phyloP scores from a whole-genome alignment of 1,284 basidiomycete species.

The Meripilus lineatus region DNA sequence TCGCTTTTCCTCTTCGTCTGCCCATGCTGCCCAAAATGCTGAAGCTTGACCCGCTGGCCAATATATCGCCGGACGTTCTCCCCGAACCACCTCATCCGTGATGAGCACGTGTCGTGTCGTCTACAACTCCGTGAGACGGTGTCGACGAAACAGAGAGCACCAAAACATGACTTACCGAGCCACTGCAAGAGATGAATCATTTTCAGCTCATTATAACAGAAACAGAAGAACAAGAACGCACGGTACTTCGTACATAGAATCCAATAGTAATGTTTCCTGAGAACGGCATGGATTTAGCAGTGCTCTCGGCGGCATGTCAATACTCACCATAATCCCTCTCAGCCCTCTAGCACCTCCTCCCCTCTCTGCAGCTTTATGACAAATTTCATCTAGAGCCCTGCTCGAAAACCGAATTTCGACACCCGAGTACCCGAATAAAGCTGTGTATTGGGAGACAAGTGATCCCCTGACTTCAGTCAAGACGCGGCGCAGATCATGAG shows the following conservation, averaged over 20 bases:
- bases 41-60: conserved; percentile 55
- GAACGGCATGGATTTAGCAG: neutral
- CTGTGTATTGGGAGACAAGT: conserved; percentile 84
- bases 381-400: conserved; percentile 71
- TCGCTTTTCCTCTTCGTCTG: conserved; percentile 41
- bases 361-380: conserved; percentile 68
- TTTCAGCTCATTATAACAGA: conserved; percentile 4
- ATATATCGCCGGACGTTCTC: conserved; percentile 48
- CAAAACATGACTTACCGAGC: conserved; percentile 34
- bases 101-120: conserved; percentile 60
- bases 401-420: conserved; percentile 82
- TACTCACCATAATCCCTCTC: conserved; percentile 78
- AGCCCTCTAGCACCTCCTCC: conserved; percentile 90
- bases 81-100: conserved; percentile 46
- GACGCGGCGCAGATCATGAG: conserved; percentile 79
- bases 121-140: conserved; percentile 27
- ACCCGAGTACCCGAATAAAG: conserved; percentile 76
- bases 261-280: conserved; percentile 73
- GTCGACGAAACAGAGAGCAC: neutral
- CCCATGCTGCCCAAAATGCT: conserved; percentile 48
- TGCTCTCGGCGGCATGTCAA: neutral
- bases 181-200: conserved; percentile 26
- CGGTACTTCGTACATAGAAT: conserved; percentile 91
- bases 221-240: conserved; percentile 42
- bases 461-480: conserved; percentile 90